Percentiles rank a stretch among this genome's conserved stretches.
These are phyloP conservation scores for Ogataea kodamae DNA, from an alignment of 805 yeast genomes.

Conservation along the genomic window DNA sequence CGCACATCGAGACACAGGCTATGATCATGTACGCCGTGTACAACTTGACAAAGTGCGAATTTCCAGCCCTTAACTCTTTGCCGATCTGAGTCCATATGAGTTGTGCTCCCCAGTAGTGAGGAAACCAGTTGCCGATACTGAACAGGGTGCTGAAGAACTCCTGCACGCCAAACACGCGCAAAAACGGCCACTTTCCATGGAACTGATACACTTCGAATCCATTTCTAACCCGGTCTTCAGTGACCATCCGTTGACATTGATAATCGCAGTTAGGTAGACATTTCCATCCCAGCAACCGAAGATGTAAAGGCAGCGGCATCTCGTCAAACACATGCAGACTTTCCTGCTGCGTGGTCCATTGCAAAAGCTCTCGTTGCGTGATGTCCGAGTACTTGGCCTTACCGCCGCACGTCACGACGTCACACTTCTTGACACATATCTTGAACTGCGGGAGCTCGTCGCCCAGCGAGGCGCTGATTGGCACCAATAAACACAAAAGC, in stretches of 20 bases:
- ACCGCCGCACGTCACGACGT: conserved; percentile 29
- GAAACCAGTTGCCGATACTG: conserved; percentile 65
- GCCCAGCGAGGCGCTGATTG: conserved; percentile 51
- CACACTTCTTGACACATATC: conserved; percentile 54
- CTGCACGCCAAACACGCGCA: conserved; percentile 73
- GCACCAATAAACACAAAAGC: conserved; percentile 1
- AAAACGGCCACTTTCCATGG: conserved; percentile 98
- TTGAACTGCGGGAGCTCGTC: conserved; percentile 56
- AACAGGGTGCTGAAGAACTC: conserved; percentile 79
- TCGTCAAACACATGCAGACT: conserved; percentile 36
- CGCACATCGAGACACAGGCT: conserved; percentile 66
- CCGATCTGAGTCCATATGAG: conserved; percentile 29
- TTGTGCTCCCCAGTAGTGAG: conserved; percentile 52
- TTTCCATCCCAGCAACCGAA: conserved; percentile 61
- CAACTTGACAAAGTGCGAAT: conserved; percentile 25
- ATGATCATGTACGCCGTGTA: conserved; percentile 44
- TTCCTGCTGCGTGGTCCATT: conserved; percentile 30
- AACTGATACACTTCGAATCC: conserved; percentile 71
- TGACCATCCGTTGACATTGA: conserved; percentile 79
- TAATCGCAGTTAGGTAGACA: conserved; percentile 86
- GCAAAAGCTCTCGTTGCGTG: conserved; percentile 24
- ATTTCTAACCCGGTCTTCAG: conserved; percentile 45
- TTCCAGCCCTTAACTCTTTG: conserved; percentile 19
- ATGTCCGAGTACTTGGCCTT: conserved; percentile 24
- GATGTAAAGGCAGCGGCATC: conserved; percentile 39